phyloP scores from a whole-genome alignment of 768 basidiomycete genomes.

The Leccinum variicolor region DNA sequence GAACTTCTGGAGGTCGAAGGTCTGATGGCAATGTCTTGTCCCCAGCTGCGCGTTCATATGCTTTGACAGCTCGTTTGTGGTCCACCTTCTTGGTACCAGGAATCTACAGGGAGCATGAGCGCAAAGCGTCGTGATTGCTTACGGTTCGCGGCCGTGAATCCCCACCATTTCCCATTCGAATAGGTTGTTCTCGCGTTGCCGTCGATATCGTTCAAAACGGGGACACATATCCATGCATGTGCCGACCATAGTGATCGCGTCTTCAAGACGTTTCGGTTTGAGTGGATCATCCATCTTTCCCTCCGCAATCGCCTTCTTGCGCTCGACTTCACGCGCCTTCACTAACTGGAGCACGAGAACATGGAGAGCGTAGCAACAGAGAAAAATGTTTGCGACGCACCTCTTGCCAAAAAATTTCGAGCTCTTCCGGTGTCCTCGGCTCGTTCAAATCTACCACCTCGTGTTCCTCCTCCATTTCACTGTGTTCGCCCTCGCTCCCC shows the following conservation, averaged over 20 bases:
- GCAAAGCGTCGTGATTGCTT: constrained; percentile 5
- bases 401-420: constrained; percentile 70
- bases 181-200: constrained; percentile 86
- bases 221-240: constrained; percentile 96
- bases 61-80: constrained; percentile 86
- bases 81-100: constrained; percentile 84
- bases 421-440: constrained; percentile 57
- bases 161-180: constrained; percentile 83
- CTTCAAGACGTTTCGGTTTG: constrained; percentile 74
- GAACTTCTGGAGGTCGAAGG: constrained; percentile 79
- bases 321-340: constrained; percentile 68
- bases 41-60: constrained; percentile 92
- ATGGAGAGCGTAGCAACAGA: constrained; percentile 20
- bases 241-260: constrained; percentile 91
- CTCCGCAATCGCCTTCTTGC: constrained; percentile 69
- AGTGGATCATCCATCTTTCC: constrained; percentile 88
- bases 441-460: constrained; percentile 43
- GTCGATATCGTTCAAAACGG: constrained; percentile 85
- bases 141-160: neutral
- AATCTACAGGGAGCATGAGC: constrained; percentile 51
- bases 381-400: constrained; percentile 38
- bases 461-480: constrained; percentile 32
- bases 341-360: constrained; percentile 47
- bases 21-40: constrained; percentile 92
- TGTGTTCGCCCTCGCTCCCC: constrained; percentile 34